These are phyloP conservation scores for Eimeria acervulina DNA, from an alignment of 169 alveolate genomes.

Conservation along the genomic window DNA sequence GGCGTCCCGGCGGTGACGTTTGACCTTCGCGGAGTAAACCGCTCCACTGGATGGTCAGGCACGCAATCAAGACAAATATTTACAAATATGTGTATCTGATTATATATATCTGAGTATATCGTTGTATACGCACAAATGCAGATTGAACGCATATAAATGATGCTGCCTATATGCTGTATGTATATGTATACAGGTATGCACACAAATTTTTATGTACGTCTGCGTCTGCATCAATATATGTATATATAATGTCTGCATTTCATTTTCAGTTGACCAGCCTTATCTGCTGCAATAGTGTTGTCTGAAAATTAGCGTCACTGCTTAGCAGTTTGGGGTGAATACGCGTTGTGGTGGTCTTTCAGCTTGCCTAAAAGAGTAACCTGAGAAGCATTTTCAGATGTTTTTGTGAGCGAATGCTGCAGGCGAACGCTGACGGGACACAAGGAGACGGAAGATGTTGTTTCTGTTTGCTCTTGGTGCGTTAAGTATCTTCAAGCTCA, in stretches of 20 bases:
- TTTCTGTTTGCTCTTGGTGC: slow-evolving; percentile 85
- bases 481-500: slow-evolving; percentile 52
- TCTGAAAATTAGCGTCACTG: no score
- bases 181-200: background rate
- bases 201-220: background rate
- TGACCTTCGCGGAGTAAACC: slow-evolving; percentile 86
- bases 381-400: background rate
- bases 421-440: slow-evolving; percentile 85
- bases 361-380: background rate
- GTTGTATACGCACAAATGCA: background rate
- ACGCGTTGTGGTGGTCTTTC: background rate
- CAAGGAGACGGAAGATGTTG: slow-evolving; percentile 85
- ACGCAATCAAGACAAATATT: background rate
- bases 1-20: slow-evolving; percentile 84
- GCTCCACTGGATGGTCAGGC: slow-evolving; percentile 85
- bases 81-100: background rate
- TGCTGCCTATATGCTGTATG: no score
- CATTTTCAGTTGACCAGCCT: no score
- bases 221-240: no score
- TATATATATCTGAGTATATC: background rate
- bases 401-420: slow-evolving; percentile 19
- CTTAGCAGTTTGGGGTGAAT: background rate
- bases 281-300: no score
- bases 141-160: background rate
- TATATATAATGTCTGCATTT: no score